Base-by-base conservation (phyloP, 2,329 filamentous ascomycete genomes). In the Cylindrodendrum hubeiense region DNA sequence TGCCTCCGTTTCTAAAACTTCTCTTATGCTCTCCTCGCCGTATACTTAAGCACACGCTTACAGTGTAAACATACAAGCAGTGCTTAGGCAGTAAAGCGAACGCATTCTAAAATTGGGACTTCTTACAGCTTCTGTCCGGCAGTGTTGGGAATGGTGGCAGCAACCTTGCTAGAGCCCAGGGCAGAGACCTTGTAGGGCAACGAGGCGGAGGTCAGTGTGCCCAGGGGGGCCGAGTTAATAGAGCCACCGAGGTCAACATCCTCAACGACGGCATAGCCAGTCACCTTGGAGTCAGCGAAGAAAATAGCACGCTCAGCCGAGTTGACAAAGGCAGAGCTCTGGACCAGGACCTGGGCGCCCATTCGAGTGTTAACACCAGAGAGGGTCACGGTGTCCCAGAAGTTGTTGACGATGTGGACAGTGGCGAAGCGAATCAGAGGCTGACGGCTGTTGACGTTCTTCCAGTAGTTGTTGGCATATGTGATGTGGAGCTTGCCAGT, bases 381-480 rank as follows among this genome's bases (percentile, higher is more conserved):
- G 12, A 62, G 65, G n/a, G 79, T 73, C 65, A 83, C 71, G 65
- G 78, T 76, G 71, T 81, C 82, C 78, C 82, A 84, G 64, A 72
- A 74, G 82, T 87, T 89, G 81, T 84, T 88, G 71, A 88, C 82
- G 61, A 85, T 72, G 77, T 92, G 90, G 9, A 72, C 88, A 9
- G 88, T 91, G n/a, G 89, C 90, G 77, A 92, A 92, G 69, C 90
- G 88, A 75, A 91, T 74, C 2, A 85, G 87, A 0, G 90, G 90
- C 1, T 80, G 81, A 53, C 90, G 89, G 19, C 86, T 89, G 84
- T 89, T 89, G 75, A 91, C 77, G 80, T 91, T 90, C 69, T 76
- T 74, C 83, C 84, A 91, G 82, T 87, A 83, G 85, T 92, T 92
- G 82, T 90, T 87, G 79, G 85, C 84, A 75, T 90, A 90, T 52